These are phyloP conservation scores for Datisca glomerata DNA, from an alignment of 306 rosid species.

Conservation along the genomic window DNA sequence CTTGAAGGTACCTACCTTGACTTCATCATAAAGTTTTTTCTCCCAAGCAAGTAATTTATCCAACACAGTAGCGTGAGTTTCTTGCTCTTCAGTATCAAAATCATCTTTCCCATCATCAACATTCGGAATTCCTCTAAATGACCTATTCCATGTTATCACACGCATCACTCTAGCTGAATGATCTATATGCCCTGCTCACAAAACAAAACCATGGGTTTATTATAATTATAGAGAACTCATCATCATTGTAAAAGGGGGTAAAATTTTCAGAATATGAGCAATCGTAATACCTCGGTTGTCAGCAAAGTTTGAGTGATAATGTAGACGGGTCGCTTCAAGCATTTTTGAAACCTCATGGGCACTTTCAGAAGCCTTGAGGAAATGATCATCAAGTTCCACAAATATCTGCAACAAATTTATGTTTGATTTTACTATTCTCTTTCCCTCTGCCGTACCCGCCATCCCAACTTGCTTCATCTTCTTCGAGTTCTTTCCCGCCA, in stretches of 20 bases:
- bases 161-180: conserved; percentile 93
- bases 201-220: neutral
- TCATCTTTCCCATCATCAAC: conserved; percentile 63
- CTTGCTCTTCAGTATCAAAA: conserved; percentile 57
- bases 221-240: neutral
- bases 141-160: conserved; percentile 89
- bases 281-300: conserved; percentile 68
- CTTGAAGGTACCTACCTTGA: conserved; percentile 40
- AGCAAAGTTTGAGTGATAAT: conserved; percentile 95
- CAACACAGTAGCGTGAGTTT: conserved; percentile 88
- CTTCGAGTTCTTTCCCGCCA: conserved; percentile 22
- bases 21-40: conserved; percentile 91
- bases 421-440: conserved; percentile 27
- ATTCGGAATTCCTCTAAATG: conserved; percentile 50
- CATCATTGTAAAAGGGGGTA: neutral
- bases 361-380: conserved; percentile 83
- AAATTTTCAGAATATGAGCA: conserved; percentile 3
- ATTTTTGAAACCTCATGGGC: conserved; percentile 89
- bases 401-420: conserved; percentile 36
- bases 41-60: conserved; percentile 98
- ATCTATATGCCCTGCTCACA: conserved; percentile 67
- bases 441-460: conserved; percentile 25
- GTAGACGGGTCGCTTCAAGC: conserved; percentile 86
- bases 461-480: conserved; percentile 32
- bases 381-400: conserved; percentile 56